These are phyloP conservation scores for Aspergillus pseudoviridinutans DNA, from an alignment of 2,329 filamentous ascomycete genomes.

Conservation along the genomic window DNA sequence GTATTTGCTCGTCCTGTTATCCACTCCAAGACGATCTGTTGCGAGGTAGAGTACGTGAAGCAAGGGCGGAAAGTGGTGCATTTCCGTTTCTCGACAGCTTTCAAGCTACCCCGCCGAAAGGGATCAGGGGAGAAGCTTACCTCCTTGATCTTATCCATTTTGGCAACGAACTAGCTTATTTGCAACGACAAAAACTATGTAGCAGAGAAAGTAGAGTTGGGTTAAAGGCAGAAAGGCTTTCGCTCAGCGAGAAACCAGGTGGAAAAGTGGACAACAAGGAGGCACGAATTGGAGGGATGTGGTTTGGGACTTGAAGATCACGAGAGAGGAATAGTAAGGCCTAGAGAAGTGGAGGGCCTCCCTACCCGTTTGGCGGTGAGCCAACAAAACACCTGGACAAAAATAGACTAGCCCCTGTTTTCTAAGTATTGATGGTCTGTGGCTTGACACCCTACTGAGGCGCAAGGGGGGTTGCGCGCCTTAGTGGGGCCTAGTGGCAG, in stretches of 20 bases:
- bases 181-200: constrained; percentile 23
- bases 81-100: constrained; percentile 24
- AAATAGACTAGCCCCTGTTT: neutral
- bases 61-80: constrained; percentile 17
- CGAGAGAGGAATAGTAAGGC: constrained; percentile 6
- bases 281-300: constrained; percentile 15
- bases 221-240: constrained; percentile 24
- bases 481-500: neutral
- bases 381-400: constrained; percentile 6
- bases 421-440: neutral
- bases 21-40: neutral
- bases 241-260: constrained; percentile 34
- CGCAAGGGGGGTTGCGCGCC: neutral
- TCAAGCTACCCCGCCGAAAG: constrained; percentile 39
- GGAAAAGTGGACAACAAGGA: constrained; percentile 6
- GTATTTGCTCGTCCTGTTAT: neutral
- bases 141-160: constrained; percentile 88
- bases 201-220: constrained; percentile 27
- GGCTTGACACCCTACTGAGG: neutral
- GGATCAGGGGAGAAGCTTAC: constrained; percentile 51
- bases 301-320: constrained; percentile 1
- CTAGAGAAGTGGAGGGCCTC: constrained; percentile 15
- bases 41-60: constrained; percentile 13
- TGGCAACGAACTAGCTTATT: constrained; percentile 32
- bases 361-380: constrained; percentile 17